phyloP scores from a whole-genome alignment of 805 yeast species.

The Nakazawaea holstii region DNA sequence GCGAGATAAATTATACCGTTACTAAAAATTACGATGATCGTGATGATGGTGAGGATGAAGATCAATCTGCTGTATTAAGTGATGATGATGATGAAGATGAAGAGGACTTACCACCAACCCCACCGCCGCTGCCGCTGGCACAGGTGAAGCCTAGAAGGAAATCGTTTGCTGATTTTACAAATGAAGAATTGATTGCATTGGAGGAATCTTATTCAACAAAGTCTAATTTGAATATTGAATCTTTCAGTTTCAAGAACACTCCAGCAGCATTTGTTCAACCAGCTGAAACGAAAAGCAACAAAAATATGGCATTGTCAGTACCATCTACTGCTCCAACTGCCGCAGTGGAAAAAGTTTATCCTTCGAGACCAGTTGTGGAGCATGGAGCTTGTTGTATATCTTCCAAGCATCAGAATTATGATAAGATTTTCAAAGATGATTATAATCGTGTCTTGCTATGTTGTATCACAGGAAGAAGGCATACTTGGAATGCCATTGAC shows the following conservation, averaged over 20 bases:
- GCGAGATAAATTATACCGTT: constrained; percentile 13
- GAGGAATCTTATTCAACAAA: constrained; percentile 44
- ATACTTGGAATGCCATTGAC: constrained; percentile 73
- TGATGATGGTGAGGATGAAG: constrained; percentile 6
- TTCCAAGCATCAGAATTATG: constrained; percentile 34
- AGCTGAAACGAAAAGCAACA: too few relatives aligned
- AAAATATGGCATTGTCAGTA: constrained; percentile 19
- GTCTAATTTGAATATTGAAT: constrained; percentile 27
- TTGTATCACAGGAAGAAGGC: constrained; percentile 57
- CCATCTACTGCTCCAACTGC: constrained; percentile 21
- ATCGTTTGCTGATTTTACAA: constrained; percentile 45
- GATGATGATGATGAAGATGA: constrained; percentile 7
- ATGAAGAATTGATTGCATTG: constrained; percentile 47
- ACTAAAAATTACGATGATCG: constrained; percentile 4
- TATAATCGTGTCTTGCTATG: constrained; percentile 41
- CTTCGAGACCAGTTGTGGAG: constrained; percentile 26
- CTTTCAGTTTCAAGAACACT: constrained; percentile 38
- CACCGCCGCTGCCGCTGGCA: neutral
- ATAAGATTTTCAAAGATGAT: neutral
- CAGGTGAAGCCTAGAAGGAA: constrained; percentile 28
- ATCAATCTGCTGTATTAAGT: too few relatives aligned
- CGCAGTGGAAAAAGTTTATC: constrained; percentile 16
- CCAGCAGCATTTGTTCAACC: constrained; percentile 8
- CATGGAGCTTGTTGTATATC: constrained; percentile 32
- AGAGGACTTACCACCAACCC: neutral